Evolutionary conservation across 805 yeast genomes (phyloP), one percentile per base, ranked within the genome.

Genomic region (Clavispora vitiphila): DNA sequence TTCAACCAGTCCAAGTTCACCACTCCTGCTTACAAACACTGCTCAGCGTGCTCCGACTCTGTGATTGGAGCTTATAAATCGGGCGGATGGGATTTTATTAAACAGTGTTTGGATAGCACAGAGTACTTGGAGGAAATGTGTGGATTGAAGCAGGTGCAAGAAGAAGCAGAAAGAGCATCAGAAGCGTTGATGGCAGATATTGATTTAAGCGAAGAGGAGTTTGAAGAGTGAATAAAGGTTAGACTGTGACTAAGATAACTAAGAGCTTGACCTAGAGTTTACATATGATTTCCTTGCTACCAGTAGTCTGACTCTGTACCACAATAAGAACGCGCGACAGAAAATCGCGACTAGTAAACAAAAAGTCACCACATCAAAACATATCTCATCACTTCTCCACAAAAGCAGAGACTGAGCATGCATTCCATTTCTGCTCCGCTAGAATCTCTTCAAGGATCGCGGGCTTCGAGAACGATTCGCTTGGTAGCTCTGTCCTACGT

Each of bases 31-130:
- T 95, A 85, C 63, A 67, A 72, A 29, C 71, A 77, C 52, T 93
- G 99, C 61, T 83, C 97, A 0, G 99, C 90, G 0, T 93, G 99
- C 54, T 86, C 96, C 1, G 48, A 62, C 0, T 51, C 67, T 0
- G 82, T 93, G 2, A 51, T 86, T 1, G 61, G 69, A 3, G 72
- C 67, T 8, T 88, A 72, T 62, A 45, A 60, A 18, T 47, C 56
- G 1, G 61, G 68, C 0, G 88, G 87, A 0, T 93, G 98, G 98
- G 79, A 77, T 4, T 91, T 91, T 68, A 86, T 93, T 4, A 69
- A 71, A 51, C 56, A 58, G 11, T 91, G 96, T 10, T 66, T 95
- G 40, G 70, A 80, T 44, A 80, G 86, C 48, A 64, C 81, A 1
- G 71, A 67, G 15, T 84, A 78, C 52, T 71, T 95, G 29, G 96